Evolutionary conservation across 164 flowering plant species (phyloP).

Genomic region (Pachysandra terminalis): DNA sequence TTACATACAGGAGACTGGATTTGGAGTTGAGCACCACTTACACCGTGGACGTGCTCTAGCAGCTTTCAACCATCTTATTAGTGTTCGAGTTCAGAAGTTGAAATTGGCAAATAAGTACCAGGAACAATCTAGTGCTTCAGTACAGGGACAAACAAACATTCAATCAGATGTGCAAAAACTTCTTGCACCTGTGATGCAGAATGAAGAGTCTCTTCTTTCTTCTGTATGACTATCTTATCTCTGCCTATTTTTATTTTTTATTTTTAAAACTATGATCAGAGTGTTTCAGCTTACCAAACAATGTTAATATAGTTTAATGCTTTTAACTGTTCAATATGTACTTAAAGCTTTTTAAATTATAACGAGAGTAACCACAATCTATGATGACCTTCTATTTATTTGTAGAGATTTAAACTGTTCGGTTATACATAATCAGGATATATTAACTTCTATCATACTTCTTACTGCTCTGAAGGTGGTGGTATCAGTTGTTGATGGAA

Average conservation of each 20-base stretch:
- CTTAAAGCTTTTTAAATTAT: too few relatives aligned
- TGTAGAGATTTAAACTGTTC: neutral
- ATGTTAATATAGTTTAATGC: neutral
- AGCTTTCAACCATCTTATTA: slow-evolving; percentile 77
- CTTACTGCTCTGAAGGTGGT: too few relatives aligned
- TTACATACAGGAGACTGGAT: slow-evolving; percentile 57
- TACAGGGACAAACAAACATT: slow-evolving; percentile 54
- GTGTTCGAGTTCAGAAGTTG: slow-evolving; percentile 54
- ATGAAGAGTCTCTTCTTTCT: slow-evolving; percentile 76
- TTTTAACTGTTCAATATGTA: neutral
- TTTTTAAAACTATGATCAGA: neutral
- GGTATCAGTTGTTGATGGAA: too few relatives aligned
- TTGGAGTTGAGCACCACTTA: slow-evolving; percentile 86
- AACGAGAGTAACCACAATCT: neutral
- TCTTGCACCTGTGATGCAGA: slow-evolving; percentile 64
- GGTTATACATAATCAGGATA: too few relatives aligned
- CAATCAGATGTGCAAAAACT: slow-evolving; percentile 82
- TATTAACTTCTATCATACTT: too few relatives aligned
- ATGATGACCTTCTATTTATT: neutral
- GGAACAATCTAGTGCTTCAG: slow-evolving; percentile 39
- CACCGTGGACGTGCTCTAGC: slow-evolving; percentile 96
- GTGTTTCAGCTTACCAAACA: neutral
- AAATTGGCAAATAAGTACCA: slow-evolving; percentile 33
- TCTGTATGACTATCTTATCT: slow-evolving; percentile 48
- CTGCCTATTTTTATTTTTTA: neutral